Conservation (phyloP, 495 filamentous ascomycete species). For the Neurospora sp. region DNA sequence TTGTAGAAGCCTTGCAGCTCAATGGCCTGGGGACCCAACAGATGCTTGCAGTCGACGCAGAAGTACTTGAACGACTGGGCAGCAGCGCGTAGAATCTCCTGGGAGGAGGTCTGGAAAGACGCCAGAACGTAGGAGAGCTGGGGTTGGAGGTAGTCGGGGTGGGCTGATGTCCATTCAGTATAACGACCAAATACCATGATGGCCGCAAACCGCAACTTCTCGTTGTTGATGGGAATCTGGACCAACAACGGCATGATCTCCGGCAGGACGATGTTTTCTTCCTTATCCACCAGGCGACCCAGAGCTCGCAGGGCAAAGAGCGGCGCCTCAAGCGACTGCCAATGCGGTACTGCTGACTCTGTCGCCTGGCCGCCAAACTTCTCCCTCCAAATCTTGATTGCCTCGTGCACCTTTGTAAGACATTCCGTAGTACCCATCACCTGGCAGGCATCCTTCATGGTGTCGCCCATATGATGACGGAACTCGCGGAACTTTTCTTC, state of each 20-base stretch:
- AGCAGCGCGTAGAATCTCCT: conserved; percentile 81
- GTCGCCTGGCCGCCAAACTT: conserved; percentile 68
- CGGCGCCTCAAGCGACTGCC: conserved; percentile 92
- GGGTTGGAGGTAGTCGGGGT: conserved; percentile 80
- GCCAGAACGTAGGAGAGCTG: conserved; percentile 92
- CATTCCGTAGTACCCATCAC: conserved; percentile 90
- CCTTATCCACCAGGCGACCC: conserved; percentile 89
- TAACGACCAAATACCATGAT: conserved; percentile 96
- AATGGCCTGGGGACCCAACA: conserved; percentile 66
- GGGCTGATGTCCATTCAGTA: conserved; percentile 93
- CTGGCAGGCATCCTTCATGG: conserved; percentile 93
- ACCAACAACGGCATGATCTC: conserved; percentile 87
- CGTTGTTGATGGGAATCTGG: conserved; percentile 90
- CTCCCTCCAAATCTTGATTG: conserved; percentile 79
- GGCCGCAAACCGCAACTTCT: conserved; percentile 92
- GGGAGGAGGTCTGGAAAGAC: conserved; percentile 74
- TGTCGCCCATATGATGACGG: conserved; percentile 93
- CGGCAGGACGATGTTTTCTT: conserved; percentile 75
- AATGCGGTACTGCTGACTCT: conserved; percentile 73
- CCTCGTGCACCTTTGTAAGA: conserved; percentile 70
- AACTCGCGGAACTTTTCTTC: conserved; percentile 98
- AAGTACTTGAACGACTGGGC: conserved; percentile 95
- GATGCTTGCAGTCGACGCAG: conserved; percentile 82
- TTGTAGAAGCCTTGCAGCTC: conserved; percentile 90
- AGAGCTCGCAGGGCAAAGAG: conserved; percentile 93